A percentile compares a stretch with the other conserved stretches of the same genome.
phyloP scores from a whole-genome alignment of 495 filamentous ascomycete species.

The Rusavskia elegans region DNA sequence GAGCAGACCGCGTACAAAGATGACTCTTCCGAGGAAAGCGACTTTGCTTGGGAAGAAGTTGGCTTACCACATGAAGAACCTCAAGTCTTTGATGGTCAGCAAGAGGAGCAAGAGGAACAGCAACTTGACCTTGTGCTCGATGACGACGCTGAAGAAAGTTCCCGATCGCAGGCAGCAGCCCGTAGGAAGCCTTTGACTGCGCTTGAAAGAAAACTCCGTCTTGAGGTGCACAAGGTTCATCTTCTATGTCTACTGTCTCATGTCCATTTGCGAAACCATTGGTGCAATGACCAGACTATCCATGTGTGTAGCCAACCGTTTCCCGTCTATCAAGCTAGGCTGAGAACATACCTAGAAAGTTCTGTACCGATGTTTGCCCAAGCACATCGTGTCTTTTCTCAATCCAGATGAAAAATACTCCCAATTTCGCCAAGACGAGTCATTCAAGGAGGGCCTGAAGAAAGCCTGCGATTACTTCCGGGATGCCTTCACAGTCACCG shows the following conservation, averaged over 20 bases:
- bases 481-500: constrained; percentile 49
- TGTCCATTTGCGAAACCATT: constrained; percentile 57
- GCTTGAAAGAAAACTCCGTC: constrained; percentile 51
- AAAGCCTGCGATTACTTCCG: constrained; percentile 52
- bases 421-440: constrained; percentile 54
- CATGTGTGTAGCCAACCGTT: constrained; percentile 28
- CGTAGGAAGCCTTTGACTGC: constrained; percentile 47
- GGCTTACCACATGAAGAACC: constrained; percentile 28
- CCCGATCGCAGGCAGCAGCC: constrained; percentile 13
- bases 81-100: constrained; percentile 8
- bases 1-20: constrained; percentile 29
- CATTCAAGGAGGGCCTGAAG: constrained; percentile 63
- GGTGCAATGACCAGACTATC: constrained; percentile 67
- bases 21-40: constrained; percentile 33
- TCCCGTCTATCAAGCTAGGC: not conserved
- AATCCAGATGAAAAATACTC: constrained; percentile 45
- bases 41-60: constrained; percentile 61
- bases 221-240: constrained; percentile 77
- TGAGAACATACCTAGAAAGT: constrained; percentile 16
- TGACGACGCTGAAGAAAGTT: constrained; percentile 21
- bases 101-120: constrained; percentile 19
- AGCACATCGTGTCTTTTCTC: constrained; percentile 43
- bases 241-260: constrained; percentile 67
- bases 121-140: constrained; percentile 44
- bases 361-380: constrained; percentile 44